Percentiles rank a stretch among this genome's conserved stretches.
These are phyloP conservation scores for Madurella fahalii DNA, from an alignment of 2,329 filamentous ascomycete genomes.

Conservation along the genomic window DNA sequence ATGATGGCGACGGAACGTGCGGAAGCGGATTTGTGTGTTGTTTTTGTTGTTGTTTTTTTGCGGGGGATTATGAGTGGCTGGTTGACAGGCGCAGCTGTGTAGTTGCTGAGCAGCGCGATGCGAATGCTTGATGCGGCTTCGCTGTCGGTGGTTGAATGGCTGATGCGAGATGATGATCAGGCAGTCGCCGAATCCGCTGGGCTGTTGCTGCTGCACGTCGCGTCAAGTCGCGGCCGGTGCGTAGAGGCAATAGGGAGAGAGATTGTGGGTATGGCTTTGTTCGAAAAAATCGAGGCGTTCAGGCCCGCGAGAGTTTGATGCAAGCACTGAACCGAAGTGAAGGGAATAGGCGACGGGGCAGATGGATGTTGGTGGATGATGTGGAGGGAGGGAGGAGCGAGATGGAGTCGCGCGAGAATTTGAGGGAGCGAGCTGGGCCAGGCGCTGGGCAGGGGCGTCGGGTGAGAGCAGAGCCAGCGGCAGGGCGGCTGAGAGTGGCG, in stretches of 20 bases:
- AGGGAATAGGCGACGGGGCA: conserved; percentile 14
- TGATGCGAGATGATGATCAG: conserved; percentile 9
- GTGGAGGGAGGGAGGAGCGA: conserved; percentile 4
- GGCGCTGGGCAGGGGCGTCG: background rate
- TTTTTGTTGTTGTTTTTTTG: too few species aligned
- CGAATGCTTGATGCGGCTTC: conserved; percentile 5
- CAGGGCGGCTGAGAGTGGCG: background rate
- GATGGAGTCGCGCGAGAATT: conserved; percentile 18
- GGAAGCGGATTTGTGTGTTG: background rate
- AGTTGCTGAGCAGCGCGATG: background rate
- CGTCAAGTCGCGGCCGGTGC: conserved; percentile 17
- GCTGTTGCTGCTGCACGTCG: conserved; percentile 14
- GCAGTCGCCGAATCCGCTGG: background rate
- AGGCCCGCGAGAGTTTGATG: conserved; percentile 34
- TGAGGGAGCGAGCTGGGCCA: conserved; percentile 8
- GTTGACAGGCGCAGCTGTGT: background rate
- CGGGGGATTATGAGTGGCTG: background rate
- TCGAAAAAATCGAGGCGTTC: conserved; percentile 1
- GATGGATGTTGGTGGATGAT: conserved; percentile 17
- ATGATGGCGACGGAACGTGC: conserved; percentile 43
- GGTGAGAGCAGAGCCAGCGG: background rate
- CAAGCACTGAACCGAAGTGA: conserved; percentile 26
- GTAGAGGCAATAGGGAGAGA: background rate
- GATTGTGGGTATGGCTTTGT: background rate
- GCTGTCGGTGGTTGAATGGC: conserved; percentile 10